Evolutionary conservation across 257 asterid species (phyloP).

Genomic region (Craterostigma plantagineum): DNA sequence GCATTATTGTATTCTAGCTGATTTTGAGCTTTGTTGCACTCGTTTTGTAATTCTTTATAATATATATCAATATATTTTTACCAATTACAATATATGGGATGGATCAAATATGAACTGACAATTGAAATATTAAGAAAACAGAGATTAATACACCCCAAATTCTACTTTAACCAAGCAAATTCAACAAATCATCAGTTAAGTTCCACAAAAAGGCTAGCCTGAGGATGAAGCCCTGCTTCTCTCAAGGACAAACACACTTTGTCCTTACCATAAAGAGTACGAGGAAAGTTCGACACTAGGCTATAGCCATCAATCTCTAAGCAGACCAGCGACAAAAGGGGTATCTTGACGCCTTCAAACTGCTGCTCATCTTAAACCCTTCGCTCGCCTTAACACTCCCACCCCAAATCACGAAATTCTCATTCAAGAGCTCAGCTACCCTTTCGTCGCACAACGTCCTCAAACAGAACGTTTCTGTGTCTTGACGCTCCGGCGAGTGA

Average conservation of each 20-base stretch:
- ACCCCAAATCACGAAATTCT: slow-evolving; percentile 92
- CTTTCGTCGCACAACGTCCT: slow-evolving; percentile 57
- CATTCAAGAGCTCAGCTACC: slow-evolving; percentile 56
- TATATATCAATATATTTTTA: no score
- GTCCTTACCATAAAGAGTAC: slow-evolving; percentile 58
- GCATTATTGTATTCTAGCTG: no score
- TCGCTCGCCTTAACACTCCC: slow-evolving; percentile 88
- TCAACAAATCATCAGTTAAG: slow-evolving; percentile 4
- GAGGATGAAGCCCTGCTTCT: slow-evolving; percentile 94
- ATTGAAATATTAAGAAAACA: no score
- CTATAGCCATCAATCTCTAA: slow-evolving; percentile 43
- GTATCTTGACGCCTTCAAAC: slow-evolving; percentile 86
- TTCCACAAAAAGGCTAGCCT: slow-evolving; percentile 90
- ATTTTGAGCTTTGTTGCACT: no score
- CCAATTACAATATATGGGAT: no score
- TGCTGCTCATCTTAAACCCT: slow-evolving; percentile 96
- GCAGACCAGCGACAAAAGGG: slow-evolving; percentile 85
- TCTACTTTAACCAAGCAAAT: no score
- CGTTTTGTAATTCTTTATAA: no score
- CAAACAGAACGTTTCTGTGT: slow-evolving; percentile 55
- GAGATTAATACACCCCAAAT: no score
- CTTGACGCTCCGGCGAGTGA: slow-evolving; percentile 95
- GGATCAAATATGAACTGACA: no score
- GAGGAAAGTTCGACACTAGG: slow-evolving; percentile 81
- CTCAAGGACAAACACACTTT: slow-evolving; percentile 37